Base-by-base conservation (phyloP, 1,139 yeast species). In the Geotrichum restrictum region DNA sequence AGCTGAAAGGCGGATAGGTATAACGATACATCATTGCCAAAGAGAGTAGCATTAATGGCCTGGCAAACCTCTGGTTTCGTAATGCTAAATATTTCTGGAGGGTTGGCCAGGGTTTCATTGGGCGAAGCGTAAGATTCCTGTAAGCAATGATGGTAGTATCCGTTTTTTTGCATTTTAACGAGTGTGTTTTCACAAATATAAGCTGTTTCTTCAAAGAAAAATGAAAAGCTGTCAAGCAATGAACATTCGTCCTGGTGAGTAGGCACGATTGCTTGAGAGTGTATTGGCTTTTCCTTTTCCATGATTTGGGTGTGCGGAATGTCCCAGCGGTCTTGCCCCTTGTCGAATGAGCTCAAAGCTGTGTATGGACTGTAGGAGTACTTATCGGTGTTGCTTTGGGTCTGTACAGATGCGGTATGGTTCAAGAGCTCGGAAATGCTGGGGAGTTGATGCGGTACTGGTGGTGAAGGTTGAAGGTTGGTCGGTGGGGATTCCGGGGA, bases 141-240 rank as follows among this genome's bases (percentile, higher is more conserved):
- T 3, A 34, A 33, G 10, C 13, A 18, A 21, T 41, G 27, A 32
- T 52, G 49, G 18, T 44, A 27, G 31, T 45, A 34, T n/a, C 49
- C 27, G 11, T 36, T 16, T 11, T 22, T 16, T 38, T 48, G 51
- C 29, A 52, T 29, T n/a, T 34, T 19, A n/a, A 37, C 44, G 18
- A 52, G 22, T 14, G 48, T 40, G 22, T 45, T 50, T 29, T 45
- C 37, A 8, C 31, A 8, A 14, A 16, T 13, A 10, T 19, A 21
- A 3, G 21, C 16, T 2, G 33, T 8, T 14, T 45, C 55, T 11
- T 42, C 44, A 31, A 45, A 45, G 32, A 52, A 52, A 21, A 45
- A 52, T 14, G 39, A 21, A 18, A 45, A 31, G 11, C 16, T 45
- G 41, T 45, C 41, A 3, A 22, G 14, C 14, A 45, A n/a, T 3